Conservation (phyloP, 164 flowering plant species). For the Cinnamomum micranthum region DNA sequence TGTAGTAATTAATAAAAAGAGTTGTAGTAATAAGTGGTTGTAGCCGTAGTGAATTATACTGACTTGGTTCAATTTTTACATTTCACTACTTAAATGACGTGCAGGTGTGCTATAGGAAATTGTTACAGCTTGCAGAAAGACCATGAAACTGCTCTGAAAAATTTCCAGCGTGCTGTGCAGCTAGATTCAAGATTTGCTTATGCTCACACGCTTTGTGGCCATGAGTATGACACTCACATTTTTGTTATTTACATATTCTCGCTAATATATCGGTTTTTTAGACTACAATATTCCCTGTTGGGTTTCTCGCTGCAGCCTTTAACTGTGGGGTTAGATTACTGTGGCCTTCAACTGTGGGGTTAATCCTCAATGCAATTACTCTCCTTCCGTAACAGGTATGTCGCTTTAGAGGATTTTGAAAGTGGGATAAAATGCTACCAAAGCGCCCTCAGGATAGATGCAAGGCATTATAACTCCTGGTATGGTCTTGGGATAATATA, state of each 20-base stretch:
- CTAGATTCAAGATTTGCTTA: conserved; percentile 84
- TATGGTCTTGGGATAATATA: conserved; percentile 95
- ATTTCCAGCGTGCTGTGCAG: conserved; percentile 88
- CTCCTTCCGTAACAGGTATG: conserved; percentile 47
- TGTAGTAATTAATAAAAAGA: background rate
- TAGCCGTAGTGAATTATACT: background rate
- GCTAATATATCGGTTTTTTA: background rate
- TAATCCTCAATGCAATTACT: conserved; percentile 2
- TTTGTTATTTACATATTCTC: background rate
- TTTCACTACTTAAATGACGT: conserved; percentile 13
- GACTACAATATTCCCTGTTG: background rate
- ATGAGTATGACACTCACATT: conserved; percentile 52
- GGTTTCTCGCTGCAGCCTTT: background rate
- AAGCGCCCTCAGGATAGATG: conserved; percentile 74
- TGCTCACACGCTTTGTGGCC: conserved; percentile 97
- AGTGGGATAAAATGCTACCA: conserved; percentile 91
- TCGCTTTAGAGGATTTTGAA: conserved; percentile 90
- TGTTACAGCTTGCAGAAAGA: conserved; percentile 98
- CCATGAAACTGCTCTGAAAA: conserved; percentile 94
- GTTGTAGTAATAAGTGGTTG: too few species aligned
- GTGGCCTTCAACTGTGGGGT: background rate
- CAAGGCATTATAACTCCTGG: conserved; percentile 95
- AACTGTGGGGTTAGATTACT: background rate
- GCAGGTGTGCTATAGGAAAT: conserved; percentile 99
- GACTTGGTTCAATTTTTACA: background rate